Evolutionary conservation across 176 grass and related monocot genomes (phyloP).

Genomic region (Aegilops umbellulata): DNA sequence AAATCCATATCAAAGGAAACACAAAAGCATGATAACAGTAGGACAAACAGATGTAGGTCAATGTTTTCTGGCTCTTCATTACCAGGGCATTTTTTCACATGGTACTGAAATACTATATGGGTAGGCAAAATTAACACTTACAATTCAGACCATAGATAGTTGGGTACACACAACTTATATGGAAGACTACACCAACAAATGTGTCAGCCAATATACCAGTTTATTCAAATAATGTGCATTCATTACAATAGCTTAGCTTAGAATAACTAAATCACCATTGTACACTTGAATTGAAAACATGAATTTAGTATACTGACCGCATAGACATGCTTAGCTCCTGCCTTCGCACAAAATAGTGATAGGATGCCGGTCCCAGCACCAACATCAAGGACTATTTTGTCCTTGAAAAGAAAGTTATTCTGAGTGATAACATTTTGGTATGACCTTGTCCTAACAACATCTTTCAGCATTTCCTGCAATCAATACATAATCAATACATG

Average conservation of each 20-base stretch:
- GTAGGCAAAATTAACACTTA: neutral
- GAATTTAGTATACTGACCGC: conserved; percentile 45
- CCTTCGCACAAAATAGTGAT: conserved; percentile 96
- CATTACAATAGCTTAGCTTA: neutral
- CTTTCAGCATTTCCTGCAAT: conserved; percentile 97
- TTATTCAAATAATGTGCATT: neutral
- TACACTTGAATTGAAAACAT: conserved; percentile 1
- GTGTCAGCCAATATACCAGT: conserved; percentile 1
- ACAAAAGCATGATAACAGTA: neutral
- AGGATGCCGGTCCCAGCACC: conserved; percentile 94
- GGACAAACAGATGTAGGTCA: neutral
- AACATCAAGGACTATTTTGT: conserved; percentile 95
- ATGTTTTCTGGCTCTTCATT: neutral
- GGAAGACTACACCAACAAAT: neutral
- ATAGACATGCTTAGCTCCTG: conserved; percentile 98
- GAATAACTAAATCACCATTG: neutral
- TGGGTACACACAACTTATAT: neutral
- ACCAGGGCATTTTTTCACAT: neutral
- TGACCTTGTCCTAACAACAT: conserved; percentile 76
- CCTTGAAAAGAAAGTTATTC: conserved; percentile 85
- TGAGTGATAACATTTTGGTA: conserved; percentile 96
- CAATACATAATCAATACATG: conserved; percentile 11
- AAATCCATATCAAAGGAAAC: neutral
- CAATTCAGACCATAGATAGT: neutral
- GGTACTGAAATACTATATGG: neutral